These are phyloP conservation scores for thale cress (Arabidopsis thaliana) DNA, from an alignment of 345 rosid species.

Conservation along the genomic window DNA sequence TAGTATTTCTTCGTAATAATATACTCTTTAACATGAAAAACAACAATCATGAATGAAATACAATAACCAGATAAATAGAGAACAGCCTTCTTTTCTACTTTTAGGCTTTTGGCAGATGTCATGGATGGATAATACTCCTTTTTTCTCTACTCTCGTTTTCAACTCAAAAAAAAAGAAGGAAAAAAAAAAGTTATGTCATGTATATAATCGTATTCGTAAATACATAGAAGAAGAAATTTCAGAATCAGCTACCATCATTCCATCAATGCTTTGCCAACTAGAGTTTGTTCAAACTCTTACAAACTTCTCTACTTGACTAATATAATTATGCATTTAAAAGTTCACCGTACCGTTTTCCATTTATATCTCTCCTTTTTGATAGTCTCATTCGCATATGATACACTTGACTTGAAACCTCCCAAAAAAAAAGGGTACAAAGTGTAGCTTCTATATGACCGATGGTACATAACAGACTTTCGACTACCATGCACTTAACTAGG, in stretches of 20 bases:
- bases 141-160: slow-evolving; percentile 16
- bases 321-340: neutral
- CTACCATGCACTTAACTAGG: neutral
- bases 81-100: slow-evolving; percentile 38
- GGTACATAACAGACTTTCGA: neutral
- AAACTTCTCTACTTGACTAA: too few species aligned
- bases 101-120: slow-evolving; percentile 30
- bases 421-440: too few species aligned
- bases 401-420: neutral
- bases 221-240: neutral
- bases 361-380: neutral
- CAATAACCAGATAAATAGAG: slow-evolving; percentile 20
- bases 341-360: neutral
- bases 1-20: neutral
- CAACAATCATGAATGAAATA: slow-evolving; percentile 15
- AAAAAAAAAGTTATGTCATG: neutral
- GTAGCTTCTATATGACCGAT: neutral
- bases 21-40: neutral
- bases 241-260: neutral
- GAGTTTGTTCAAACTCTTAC: too few species aligned
- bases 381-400: neutral
- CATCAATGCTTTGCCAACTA: neutral
- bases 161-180: neutral
- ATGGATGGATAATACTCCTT: slow-evolving; percentile 15
- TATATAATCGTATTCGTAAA: neutral